These are phyloP conservation scores for Barnettozyma californica DNA, from an alignment of 805 yeast species.

Conservation along the genomic window DNA sequence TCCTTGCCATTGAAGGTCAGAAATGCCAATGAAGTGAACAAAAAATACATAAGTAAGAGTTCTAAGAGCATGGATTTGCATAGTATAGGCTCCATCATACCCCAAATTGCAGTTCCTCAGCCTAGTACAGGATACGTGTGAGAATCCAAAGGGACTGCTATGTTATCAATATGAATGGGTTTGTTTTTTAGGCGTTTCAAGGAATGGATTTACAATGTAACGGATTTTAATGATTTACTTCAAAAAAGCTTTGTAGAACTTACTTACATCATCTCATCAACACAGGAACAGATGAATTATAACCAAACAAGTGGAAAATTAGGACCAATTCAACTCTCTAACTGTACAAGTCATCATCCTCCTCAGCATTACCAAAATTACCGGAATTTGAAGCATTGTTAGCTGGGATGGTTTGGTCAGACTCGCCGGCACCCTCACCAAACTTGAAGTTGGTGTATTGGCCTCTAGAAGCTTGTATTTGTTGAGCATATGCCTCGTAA, in stretches of 20 bases:
- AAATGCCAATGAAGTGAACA: conserved; percentile 18
- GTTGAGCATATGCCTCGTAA: conserved; percentile 97
- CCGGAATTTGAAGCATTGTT: conserved; percentile 30
- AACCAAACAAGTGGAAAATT: not conserved
- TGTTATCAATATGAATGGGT: too few relatives aligned
- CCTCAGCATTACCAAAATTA: conserved; percentile 45
- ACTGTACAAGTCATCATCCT: conserved; percentile 60
- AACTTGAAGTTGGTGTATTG: conserved; percentile 88
- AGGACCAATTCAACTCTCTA: conserved; percentile 17
- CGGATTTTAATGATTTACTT: not conserved
- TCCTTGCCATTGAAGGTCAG: conserved; percentile 20
- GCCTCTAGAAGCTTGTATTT: conserved; percentile 93
- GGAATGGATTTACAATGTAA: not conserved
- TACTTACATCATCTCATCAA: too few relatives aligned
- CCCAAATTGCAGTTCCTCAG: conserved; percentile 1
- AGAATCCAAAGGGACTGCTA: not conserved
- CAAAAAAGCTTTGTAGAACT: not conserved
- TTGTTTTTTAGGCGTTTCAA: not conserved
- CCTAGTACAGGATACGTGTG: conserved; percentile 1
- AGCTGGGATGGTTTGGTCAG: conserved; percentile 33
- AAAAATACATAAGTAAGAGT: conserved; percentile 6
- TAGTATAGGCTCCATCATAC: conserved; percentile 1
- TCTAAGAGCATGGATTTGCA: conserved; percentile 9
- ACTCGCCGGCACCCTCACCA: conserved; percentile 37
- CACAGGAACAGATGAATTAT: not conserved